A percentile compares a stretch with the other conserved stretches of the same genome.
These are phyloP conservation scores for Begonia peltatifolia DNA, from an alignment of 306 rosid genomes.

Conservation along the genomic window DNA sequence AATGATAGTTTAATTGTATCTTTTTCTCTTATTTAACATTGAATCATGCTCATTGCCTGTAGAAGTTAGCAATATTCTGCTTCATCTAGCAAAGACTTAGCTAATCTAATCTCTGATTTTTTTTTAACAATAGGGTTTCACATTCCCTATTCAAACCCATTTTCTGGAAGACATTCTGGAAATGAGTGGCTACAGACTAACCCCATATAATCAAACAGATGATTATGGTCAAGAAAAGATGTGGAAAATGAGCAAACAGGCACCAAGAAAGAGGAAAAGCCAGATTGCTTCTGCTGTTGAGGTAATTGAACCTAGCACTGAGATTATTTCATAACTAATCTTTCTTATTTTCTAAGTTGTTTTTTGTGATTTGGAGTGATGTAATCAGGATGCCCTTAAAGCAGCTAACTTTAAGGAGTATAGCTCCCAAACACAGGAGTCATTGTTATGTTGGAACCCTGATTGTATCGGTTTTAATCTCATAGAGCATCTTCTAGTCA, in stretches of 20 bases:
- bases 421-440: conserved; percentile 65
- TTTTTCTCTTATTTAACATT: too few species aligned
- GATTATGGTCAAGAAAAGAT: conserved; percentile 87
- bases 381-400: conserved; percentile 64
- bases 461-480: conserved; percentile 81
- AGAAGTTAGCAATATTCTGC: conserved; percentile 1
- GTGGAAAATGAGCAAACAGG: conserved; percentile 87
- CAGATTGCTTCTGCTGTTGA: conserved; percentile 79
- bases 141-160: conserved; percentile 66
- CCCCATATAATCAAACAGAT: conserved; percentile 74
- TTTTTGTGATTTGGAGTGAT: conserved; percentile 9
- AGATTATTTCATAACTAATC: conserved; percentile 1
- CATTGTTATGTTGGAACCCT: conserved; percentile 89
- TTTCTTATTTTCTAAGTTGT: conserved; percentile 9
- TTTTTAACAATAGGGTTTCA: conserved; percentile 52
- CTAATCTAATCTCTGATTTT: conserved; percentile 7
- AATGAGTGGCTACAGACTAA: conserved; percentile 59
- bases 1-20: too few species aligned
- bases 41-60: too few species aligned
- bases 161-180: conserved; percentile 87
- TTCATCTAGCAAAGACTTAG: too few species aligned
- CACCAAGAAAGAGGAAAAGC: conserved; percentile 94
- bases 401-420: conserved; percentile 60
- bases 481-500: conserved; percentile 57
- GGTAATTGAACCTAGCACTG: conserved; percentile 30